These are phyloP conservation scores for Aspergillus saccharolyticus DNA, from an alignment of 495 filamentous ascomycete species.

Conservation along the genomic window DNA sequence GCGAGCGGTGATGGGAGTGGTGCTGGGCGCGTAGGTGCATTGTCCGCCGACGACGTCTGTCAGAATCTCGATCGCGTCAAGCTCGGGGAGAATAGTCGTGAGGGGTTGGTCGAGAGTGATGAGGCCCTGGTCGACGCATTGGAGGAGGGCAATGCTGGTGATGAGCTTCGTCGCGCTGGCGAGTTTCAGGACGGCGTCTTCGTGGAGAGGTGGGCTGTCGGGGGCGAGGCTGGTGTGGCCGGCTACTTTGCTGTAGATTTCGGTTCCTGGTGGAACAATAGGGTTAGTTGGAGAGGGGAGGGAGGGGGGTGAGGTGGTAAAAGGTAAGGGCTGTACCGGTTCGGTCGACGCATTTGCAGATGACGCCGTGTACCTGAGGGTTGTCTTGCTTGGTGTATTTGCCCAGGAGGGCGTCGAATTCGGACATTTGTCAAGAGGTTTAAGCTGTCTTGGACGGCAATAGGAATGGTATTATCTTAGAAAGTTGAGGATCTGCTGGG, in stretches of 20 bases:
- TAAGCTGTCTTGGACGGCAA: too few species aligned
- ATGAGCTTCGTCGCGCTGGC: constrained; percentile 19
- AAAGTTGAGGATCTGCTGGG: too few species aligned
- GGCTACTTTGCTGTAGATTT: constrained; percentile 10
- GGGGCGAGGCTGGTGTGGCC: constrained; percentile 2
- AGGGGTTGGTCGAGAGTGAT: constrained; percentile 40
- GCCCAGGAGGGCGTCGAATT: constrained; percentile 10
- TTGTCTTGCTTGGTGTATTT: constrained; percentile 4
- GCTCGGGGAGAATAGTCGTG: constrained; percentile 34
- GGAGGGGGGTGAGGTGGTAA: neutral
- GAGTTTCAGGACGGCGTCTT: constrained; percentile 23
- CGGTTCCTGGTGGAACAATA: neutral
- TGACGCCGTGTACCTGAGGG: constrained; percentile 7
- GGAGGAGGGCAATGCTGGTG: constrained; percentile 23
- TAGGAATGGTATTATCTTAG: too few species aligned
- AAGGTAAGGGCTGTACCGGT: neutral
- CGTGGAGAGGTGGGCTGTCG: neutral
- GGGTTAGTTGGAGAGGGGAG: neutral
- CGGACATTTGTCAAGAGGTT: too few species aligned
- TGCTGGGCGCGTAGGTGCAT: constrained; percentile 22
- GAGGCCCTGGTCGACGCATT: constrained; percentile 45
- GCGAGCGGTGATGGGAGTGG: constrained; percentile 34
- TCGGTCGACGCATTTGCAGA: constrained; percentile 9
- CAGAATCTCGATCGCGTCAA: constrained; percentile 34
- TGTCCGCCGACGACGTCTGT: constrained; percentile 32